Base-by-base conservation (phyloP, 2,329 filamentous ascomycete genomes). In the Passalora sequoiae region DNA sequence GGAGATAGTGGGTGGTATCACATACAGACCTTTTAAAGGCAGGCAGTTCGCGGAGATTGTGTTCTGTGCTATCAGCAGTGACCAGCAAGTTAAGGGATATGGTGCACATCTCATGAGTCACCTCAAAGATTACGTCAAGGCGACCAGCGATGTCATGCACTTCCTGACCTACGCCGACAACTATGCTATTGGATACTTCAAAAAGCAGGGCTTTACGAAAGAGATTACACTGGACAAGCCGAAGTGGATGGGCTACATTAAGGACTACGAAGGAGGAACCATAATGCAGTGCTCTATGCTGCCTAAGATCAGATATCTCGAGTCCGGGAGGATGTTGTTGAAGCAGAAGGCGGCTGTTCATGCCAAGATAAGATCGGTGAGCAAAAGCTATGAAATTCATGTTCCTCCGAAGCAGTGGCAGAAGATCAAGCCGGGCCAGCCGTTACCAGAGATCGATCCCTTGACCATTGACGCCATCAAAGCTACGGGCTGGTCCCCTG, bases 271-370 rank as follows among this genome's bases (percentile, higher is more conserved):
- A 68, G 92, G 92, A 45, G 92, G 92, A 46, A 98, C 92, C 0
- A 94, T 98, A 49, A 98, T 98, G 92, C 92, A 98, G 69, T 98
- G 92, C 62, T 88, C 85, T 40, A 97, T 98, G 92, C 77, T 98
- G 15, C 91, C 91, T 6, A 86, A 85, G 50, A 88, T 97, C 42
- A 85, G 92, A 38, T 98, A 98, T 66, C 81, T 98, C 4, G 91
- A 98, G 66, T 80, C 83, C 60, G 86, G 88, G 3, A 84, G 89
- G 50, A 94, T 98, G 88, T 76, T 98, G 2, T 77, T 95, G 36
- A 97, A 98, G 71, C 92, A 98, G 65, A 97, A 96, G 65, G 92
- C 96, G 65, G 85, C 84, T 41, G 89, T 97, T 3, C 84, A 89
- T 58, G 89, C 89, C 50, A 98, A 98, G 70, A 96, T 97, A 53